These are phyloP conservation scores for Annulohypoxylon moriforme DNA, from an alignment of 495 filamentous ascomycete genomes.

Conservation along the genomic window DNA sequence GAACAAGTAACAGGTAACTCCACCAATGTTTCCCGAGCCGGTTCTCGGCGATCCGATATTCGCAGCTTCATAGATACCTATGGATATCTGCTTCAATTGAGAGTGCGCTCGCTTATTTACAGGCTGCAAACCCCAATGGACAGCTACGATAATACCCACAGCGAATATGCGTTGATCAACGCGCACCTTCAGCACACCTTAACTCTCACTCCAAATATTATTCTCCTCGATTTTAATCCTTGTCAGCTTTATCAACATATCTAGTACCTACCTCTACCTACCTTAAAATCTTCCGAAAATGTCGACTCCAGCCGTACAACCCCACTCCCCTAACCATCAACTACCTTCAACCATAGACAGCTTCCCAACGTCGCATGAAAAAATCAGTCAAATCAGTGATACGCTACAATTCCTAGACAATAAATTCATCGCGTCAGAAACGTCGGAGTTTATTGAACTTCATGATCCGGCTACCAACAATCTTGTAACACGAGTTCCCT, in stretches of 20 bases:
- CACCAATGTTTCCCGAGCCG: neutral
- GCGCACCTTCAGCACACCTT: neutral
- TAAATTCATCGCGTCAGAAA: slow-evolving; percentile 79
- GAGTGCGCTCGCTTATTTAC: neutral
- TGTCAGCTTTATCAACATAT: neutral
- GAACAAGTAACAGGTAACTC: neutral
- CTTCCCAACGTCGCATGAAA: slow-evolving; percentile 84
- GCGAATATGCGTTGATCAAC: neutral
- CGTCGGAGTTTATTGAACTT: slow-evolving; percentile 88
- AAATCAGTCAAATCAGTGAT: slow-evolving; percentile 76
- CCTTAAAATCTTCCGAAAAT: neutral
- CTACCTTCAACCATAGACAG: slow-evolving; percentile 65
- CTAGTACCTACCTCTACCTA: too few relatives aligned
- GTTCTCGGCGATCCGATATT: slow-evolving; percentile 1
- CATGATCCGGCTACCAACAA: slow-evolving; percentile 98
- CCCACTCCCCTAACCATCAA: neutral
- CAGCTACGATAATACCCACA: neutral
- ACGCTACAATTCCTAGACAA: slow-evolving; percentile 96
- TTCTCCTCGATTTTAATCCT: neutral
- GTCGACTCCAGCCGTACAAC: neutral
- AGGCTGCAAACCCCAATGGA: neutral
- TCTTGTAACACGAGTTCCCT: slow-evolving; percentile 96
- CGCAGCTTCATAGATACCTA: neutral
- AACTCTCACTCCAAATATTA: neutral
- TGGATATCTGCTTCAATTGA: neutral